Evolutionary conservation across 768 basidiomycete species (phyloP), one percentile per base, ranked within the genome.

Genomic region (Russula sp.): DNA sequence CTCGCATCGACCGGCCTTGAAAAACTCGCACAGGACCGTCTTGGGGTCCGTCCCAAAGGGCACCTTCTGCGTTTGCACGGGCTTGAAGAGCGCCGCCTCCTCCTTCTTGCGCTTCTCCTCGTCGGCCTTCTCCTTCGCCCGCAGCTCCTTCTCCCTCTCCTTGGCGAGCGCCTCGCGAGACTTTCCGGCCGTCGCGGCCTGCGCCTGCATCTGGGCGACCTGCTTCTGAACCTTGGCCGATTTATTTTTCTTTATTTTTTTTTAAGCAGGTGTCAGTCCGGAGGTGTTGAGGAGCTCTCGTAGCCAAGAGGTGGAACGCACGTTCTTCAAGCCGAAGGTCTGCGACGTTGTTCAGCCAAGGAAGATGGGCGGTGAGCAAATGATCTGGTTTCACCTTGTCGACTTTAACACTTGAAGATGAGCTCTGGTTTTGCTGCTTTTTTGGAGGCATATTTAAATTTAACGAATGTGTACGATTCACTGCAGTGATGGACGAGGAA

Each of bases 41-140:
- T 97, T 98, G 32, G 95, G 96, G 74, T 98, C 95, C 49, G 94
- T 93, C 25, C 96, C 96, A 61, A 96, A 93, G 0, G 96, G 92
- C 46, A 98, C 81, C 71, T 90, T 93, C 78, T 93, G 92, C 54
- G 77, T 70, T 71, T 90, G 86, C 53, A 86, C 85, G 50, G 91
- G 87, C 69, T 87, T 86, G 69, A 95, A 78, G 66, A 97, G 74
- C 25, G 85, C 87, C 2, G 90, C 88, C 66, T 94, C 88, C 76
- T 95, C 90, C 74, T 88, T 92, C 73, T 77, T 81, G 54, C 85
- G 81, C 71, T 93, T 90, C 75, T 90, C 92, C 71, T 88, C 91
- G 18, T 92, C 90, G 0, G 77, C 71, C 71, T 89, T 88, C 51
- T 77, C 83, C 73, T 92, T 90, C 48, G 82, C 88, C 46, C 86